A percentile compares a stretch with the other conserved stretches of the same genome.
Conservation (phyloP, 2,329 filamentous ascomycete genomes). For the Penicillium sp. region DNA sequence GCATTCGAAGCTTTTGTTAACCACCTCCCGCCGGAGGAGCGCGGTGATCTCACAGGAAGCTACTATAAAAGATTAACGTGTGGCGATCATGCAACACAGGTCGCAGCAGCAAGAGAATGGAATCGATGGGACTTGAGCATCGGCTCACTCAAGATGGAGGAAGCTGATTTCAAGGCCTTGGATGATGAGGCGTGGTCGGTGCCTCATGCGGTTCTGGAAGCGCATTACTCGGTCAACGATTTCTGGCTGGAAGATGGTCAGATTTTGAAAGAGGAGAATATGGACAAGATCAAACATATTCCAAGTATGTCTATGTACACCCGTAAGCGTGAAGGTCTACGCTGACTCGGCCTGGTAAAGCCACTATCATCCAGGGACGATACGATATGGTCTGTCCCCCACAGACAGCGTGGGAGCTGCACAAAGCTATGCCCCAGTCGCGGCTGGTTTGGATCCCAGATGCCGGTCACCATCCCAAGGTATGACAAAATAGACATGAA, state of each 20-base stretch:
- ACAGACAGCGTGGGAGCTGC: constrained; percentile 46
- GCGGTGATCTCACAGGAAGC: constrained; percentile 36
- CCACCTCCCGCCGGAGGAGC: constrained; percentile 41
- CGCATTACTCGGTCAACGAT: constrained; percentile 47
- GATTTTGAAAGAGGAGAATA: constrained; percentile 35
- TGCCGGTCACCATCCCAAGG: constrained; percentile 36
- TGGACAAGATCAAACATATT: constrained; percentile 40
- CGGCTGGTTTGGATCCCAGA: constrained; percentile 35
- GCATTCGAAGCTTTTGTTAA: constrained; percentile 39
- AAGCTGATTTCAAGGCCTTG: constrained; percentile 23
- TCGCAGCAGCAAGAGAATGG: constrained; percentile 39
- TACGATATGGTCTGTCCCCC: constrained; percentile 51
- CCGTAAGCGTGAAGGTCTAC: background rate
- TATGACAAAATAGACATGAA: constrained; percentile 2
- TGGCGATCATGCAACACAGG: constrained; percentile 28
- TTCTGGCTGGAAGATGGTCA: constrained; percentile 47
- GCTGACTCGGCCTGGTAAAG: constrained; percentile 6
- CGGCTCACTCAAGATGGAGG: constrained; percentile 28
- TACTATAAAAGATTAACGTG: constrained; percentile 47
- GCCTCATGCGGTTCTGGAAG: constrained; percentile 46
- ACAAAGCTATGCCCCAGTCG: constrained; percentile 41
- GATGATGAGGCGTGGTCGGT: constrained; percentile 35
- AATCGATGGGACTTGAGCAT: constrained; percentile 40
- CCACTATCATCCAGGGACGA: constrained; percentile 48
- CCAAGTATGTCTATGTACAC: constrained; percentile 24